Base-by-base conservation (phyloP, 352 stramenopile species). In the Phytophthora tentaculata region DNA sequence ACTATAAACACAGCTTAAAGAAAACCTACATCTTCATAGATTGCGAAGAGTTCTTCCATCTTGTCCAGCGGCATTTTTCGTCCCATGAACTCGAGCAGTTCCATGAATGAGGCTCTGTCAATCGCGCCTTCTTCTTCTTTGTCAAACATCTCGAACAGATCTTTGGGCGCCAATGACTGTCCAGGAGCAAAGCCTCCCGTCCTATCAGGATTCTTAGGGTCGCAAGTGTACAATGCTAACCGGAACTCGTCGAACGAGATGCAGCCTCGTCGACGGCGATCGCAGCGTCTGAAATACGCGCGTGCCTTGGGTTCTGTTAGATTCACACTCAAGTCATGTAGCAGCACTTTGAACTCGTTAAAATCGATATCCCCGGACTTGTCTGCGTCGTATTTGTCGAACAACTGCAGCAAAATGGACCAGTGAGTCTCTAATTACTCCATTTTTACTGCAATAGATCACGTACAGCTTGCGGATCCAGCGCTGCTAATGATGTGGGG, bases 221-320 rank as follows among this genome's bases (percentile, higher is more conserved):
- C 87, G 62, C 83, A 94, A 43, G 85, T 86, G 73, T 87, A 95
- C 22, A 95, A 61, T 45, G 87, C 85, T 41, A 95, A 51, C 12
- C 85, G 77, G 52, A 94, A 94, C 61, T 95, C 87, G 7, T 93
- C 85, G 58, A 94, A 95, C 19, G 84, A 90, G 65, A 94, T 94
- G 61, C 67, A 70, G 9, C 84, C 85, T 29, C 74, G 80, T 14
- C 73, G 75, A 57, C 81, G 77, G 37, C 81, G 77, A 64, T 95
- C 87, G 52, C 87, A 95, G 19, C 82, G 78, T 53, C 88, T 90
- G 57, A 94, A 95, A 69, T 95, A 95, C 37, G 84, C 83, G 2
- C 83, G 72, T 35, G 81, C 74, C 64, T 95, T 95, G 26, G 85
- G 80, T 51, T 91, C 82, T 19, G 83, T 83, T 20, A 95, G 50